A percentile compares a stretch with the other conserved stretches of the same genome.
Conservation (phyloP, 2,329 filamentous ascomycete species). For the Dothideomycetes sp. region DNA sequence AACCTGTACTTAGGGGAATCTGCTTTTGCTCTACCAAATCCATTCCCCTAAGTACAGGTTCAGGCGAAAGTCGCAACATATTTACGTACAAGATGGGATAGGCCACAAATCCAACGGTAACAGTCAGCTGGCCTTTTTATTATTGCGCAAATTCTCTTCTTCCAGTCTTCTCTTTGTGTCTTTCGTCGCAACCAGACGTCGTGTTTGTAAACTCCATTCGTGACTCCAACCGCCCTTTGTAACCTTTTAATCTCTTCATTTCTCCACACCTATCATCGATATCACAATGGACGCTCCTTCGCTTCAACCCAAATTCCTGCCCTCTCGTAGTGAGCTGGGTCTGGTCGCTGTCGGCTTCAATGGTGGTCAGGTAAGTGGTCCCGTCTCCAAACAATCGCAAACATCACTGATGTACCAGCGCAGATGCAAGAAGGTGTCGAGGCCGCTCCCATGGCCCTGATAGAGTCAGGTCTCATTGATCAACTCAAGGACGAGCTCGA, state of each 20-base stretch:
- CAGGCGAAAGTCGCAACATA: neutral
- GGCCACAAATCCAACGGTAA: conserved; percentile 6
- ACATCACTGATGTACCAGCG: conserved; percentile 2
- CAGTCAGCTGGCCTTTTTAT: conserved; percentile 6
- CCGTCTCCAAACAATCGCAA: neutral
- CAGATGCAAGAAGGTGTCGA: conserved; percentile 88
- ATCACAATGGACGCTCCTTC: conserved; percentile 38
- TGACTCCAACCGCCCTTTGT: conserved; percentile 1
- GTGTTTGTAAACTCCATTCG: too few species aligned
- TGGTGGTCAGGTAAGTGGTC: conserved; percentile 66
- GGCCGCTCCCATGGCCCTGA: conserved; percentile 77
- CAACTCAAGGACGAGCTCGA: conserved; percentile 77
- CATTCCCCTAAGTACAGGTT: conserved; percentile 10
- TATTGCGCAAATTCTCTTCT: conserved; percentile 4
- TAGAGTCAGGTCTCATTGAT: conserved; percentile 73
- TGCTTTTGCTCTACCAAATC: conserved; percentile 4
- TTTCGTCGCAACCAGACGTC: too few species aligned
- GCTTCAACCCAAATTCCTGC: conserved; percentile 64
- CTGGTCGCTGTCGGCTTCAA: conserved; percentile 94
- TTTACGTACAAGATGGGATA: conserved; percentile 8
- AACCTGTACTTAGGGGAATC: conserved; percentile 8
- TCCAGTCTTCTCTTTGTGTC: conserved; percentile 8
- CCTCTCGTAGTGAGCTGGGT: conserved; percentile 68
- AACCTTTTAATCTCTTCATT: neutral
- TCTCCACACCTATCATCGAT: neutral